Percentiles rank a stretch among this genome's conserved stretches.
These are phyloP conservation scores for Collybia mongolica DNA, from an alignment of 768 basidiomycete species.

Conservation along the genomic window DNA sequence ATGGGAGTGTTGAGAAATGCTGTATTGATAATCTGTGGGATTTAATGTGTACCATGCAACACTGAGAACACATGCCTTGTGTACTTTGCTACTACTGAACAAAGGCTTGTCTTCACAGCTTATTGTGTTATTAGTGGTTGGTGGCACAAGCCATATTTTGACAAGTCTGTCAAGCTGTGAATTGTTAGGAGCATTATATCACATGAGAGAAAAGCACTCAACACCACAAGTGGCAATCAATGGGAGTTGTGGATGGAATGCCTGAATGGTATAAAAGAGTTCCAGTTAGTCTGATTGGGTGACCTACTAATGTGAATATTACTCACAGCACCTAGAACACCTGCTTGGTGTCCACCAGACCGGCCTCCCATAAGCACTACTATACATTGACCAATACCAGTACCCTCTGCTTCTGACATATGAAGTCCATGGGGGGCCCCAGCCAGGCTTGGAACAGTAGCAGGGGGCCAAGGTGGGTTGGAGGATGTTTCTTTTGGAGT, in stretches of 20 bases:
- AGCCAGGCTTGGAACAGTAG: slow-evolving; percentile 46
- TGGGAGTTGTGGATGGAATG: slow-evolving; percentile 65
- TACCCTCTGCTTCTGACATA: slow-evolving; percentile 57
- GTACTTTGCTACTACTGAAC: slow-evolving; percentile 66
- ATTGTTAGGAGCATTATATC: neutral
- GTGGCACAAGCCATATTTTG: slow-evolving; percentile 71
- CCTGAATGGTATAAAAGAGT: slow-evolving; percentile 32
- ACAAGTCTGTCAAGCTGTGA: slow-evolving; percentile 67
- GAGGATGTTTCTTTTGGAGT: slow-evolving; percentile 28
- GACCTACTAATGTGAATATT: slow-evolving; percentile 15
- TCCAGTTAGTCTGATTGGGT: slow-evolving; percentile 4
- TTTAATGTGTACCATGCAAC: slow-evolving; percentile 51
- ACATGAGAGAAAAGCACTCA: slow-evolving; percentile 19
- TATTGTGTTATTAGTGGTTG: slow-evolving; percentile 31
- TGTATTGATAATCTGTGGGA: too few relatives aligned
- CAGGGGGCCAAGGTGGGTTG: slow-evolving; percentile 63
- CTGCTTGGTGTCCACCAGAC: slow-evolving; percentile 72
- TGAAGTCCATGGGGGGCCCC: slow-evolving; percentile 73
- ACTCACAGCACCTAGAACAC: slow-evolving; percentile 62
- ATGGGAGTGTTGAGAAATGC: neutral
- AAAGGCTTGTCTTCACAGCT: slow-evolving; percentile 73
- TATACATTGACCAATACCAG: slow-evolving; percentile 62
- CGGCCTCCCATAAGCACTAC: slow-evolving; percentile 66
- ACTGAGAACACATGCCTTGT: slow-evolving; percentile 63
- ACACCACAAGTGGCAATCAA: slow-evolving; percentile 80